Conservation (phyloP, 2,329 filamentous ascomycete species). For the Xylariales sp. region DNA sequence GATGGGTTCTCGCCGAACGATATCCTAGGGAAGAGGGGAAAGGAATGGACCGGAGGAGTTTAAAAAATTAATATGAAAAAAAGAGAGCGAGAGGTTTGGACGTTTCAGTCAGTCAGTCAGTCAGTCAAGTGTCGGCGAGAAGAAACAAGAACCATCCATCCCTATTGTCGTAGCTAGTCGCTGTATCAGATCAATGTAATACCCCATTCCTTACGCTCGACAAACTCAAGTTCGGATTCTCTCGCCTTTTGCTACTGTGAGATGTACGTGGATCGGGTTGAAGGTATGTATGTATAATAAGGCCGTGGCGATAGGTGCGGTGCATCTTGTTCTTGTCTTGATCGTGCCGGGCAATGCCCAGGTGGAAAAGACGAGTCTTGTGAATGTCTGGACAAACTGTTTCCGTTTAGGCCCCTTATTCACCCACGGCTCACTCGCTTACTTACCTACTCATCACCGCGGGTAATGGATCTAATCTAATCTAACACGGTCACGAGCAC, state of each 20-base stretch:
- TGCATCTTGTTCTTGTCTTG: too few species aligned
- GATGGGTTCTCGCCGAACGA: not conserved
- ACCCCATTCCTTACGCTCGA: conserved; percentile 40
- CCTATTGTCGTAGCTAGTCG: conserved; percentile 25
- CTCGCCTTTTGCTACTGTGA: too few species aligned
- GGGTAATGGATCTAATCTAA: too few species aligned
- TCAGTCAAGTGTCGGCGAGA: conserved; percentile 14
- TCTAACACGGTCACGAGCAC: too few species aligned
- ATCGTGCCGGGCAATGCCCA: too few species aligned
- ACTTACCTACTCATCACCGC: too few species aligned
- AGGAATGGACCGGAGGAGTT: not conserved
- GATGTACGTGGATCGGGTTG: not conserved
- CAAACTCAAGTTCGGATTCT: not conserved
- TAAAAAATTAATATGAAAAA: conserved; percentile 19
- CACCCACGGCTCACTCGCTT: too few species aligned
- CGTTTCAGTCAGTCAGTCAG: not conserved
- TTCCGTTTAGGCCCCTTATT: too few species aligned
- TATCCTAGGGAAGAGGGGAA: not conserved
- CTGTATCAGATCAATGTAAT: conserved; percentile 43
- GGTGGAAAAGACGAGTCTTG: too few species aligned
- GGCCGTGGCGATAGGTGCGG: too few species aligned
- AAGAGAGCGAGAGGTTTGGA: conserved; percentile 27
- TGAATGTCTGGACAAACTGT: too few species aligned
- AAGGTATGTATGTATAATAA: too few species aligned
- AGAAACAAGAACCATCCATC: not conserved